Evolutionary conservation across 2,329 filamentous ascomycete species (phyloP).

Genomic region (Dactylellina drechsleri): DNA sequence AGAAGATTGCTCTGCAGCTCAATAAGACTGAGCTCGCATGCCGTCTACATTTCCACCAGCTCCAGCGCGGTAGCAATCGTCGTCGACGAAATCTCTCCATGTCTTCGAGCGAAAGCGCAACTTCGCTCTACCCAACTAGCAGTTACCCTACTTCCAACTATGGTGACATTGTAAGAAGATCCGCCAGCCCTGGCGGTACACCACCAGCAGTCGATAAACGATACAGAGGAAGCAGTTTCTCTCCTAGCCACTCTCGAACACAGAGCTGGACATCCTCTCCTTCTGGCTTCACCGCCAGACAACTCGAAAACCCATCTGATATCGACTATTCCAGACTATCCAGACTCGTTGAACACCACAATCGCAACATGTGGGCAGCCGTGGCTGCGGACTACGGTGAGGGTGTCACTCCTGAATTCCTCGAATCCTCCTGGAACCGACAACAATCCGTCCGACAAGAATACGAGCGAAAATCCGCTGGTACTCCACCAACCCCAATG

Average conservation of each 20-base stretch:
- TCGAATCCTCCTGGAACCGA: conserved; percentile 77
- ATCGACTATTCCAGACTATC: conserved; percentile 74
- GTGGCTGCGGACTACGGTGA: conserved; percentile 77
- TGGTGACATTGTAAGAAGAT: conserved; percentile 59
- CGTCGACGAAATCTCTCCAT: conserved; percentile 79
- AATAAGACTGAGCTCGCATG: conserved; percentile 90
- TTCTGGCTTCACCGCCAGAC: conserved; percentile 56
- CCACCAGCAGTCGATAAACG: conserved; percentile 64
- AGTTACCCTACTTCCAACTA: conserved; percentile 66
- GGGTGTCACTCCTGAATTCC: conserved; percentile 70
- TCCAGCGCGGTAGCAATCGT: conserved; percentile 82
- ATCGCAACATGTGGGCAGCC: conserved; percentile 76
- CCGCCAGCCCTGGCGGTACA: conserved; percentile 59
- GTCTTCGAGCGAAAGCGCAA: conserved; percentile 70
- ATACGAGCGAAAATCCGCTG: conserved; percentile 42
- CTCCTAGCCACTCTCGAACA: conserved; percentile 64
- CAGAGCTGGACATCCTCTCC: conserved; percentile 57
- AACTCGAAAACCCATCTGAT: conserved; percentile 59
- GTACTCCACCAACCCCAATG: conserved; percentile 57
- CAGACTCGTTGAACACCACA: conserved; percentile 75
- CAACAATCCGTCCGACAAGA: conserved; percentile 58
- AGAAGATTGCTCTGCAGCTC: conserved; percentile 84
- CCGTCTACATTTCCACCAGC: conserved; percentile 85
- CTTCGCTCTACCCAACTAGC: conserved; percentile 65
- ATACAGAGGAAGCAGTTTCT: conserved; percentile 61